A percentile compares a stretch with the other conserved stretches of the same genome.
Evolutionary conservation across 2,329 filamentous ascomycete genomes (phyloP).

Genomic region (Myriosclerotinia duriaeana): DNA sequence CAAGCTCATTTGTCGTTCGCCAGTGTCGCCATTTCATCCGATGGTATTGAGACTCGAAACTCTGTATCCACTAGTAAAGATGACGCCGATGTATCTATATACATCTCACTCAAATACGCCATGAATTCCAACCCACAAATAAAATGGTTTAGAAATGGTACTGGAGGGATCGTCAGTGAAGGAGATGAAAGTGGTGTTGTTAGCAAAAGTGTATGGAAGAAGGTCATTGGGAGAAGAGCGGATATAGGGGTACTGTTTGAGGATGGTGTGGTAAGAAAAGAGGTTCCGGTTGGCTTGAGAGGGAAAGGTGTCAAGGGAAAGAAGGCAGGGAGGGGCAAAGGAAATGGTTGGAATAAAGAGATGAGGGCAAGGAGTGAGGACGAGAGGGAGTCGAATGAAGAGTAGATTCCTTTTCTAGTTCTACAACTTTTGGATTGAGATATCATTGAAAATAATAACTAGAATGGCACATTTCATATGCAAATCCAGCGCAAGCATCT

Average conservation of each 20-base stretch:
- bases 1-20: constrained; percentile 39
- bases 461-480: no score
- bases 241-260: constrained; percentile 48
- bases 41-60: constrained; percentile 35
- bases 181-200: constrained; percentile 38
- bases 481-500: no score
- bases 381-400: constrained; percentile 28
- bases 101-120: constrained; percentile 43
- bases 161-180: constrained; percentile 43
- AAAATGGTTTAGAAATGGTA: constrained; percentile 44
- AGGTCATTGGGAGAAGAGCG: constrained; percentile 45
- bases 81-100: constrained; percentile 47
- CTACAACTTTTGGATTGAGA: background rate
- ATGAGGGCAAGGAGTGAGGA: constrained; percentile 38
- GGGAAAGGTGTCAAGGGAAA: constrained; percentile 46
- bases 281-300: constrained; percentile 45
- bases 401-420: background rate
- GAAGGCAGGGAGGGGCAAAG: constrained; percentile 41
- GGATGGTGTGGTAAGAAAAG: constrained; percentile 46
- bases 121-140: constrained; percentile 42
- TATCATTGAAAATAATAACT: background rate
- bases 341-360: constrained; percentile 42
- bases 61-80: constrained; percentile 31
- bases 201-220: constrained; percentile 45
- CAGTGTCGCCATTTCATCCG: constrained; percentile 39